Evolutionary conservation across 1,284 basidiomycete genomes (phyloP), one percentile per base, ranked within the genome.

Genomic region (Fomitopsis schrenkii): DNA sequence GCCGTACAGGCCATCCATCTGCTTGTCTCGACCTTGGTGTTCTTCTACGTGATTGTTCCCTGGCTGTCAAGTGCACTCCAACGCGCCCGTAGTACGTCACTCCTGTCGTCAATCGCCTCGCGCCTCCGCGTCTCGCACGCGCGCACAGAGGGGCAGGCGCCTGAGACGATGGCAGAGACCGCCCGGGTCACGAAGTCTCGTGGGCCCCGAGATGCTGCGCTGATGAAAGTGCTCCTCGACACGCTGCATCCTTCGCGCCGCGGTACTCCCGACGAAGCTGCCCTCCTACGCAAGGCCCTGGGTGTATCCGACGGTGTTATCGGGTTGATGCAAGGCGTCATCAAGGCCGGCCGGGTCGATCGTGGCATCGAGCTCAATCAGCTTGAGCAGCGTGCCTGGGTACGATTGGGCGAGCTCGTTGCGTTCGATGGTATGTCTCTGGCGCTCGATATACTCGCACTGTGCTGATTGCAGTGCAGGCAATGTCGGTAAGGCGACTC

Each of bases 1-100:
- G 71, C 78, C 45, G 68, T 85, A 10, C 87, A 88, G 64, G 68
- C 78, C 1, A 77, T 87, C 68, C 88, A 91, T 66, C 72, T 91
- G 2, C 64, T 83, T 41, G 84, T 88, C 8, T 88, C 88, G 0
- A 70, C 84, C 42, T 71, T 88, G 1, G 81, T 91, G 3, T 79
- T 90, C 56, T 67, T 80, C 57, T 82, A 82, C n/a, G 81, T 86
- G 59, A 76, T 87, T 17, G 59, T 84, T 0, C 78, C 81, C 4
- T 82, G 81, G 80, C 60, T 81, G n/a, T 76, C 79, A 1, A 62
- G 71, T 17, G 67, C 70, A 5, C 60, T 73, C 30, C 69, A 58
- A 52, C 62, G 63, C 44, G 46, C 59, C 33, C 30, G 53, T 19
- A 22, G 64, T 6, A 44, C 64, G 2, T 46, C 61, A 19, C 59